Evolutionary conservation across 2,329 filamentous ascomycete genomes (phyloP), one percentile per base, ranked within the genome.

Genomic region (Trichocomaceae sp.): DNA sequence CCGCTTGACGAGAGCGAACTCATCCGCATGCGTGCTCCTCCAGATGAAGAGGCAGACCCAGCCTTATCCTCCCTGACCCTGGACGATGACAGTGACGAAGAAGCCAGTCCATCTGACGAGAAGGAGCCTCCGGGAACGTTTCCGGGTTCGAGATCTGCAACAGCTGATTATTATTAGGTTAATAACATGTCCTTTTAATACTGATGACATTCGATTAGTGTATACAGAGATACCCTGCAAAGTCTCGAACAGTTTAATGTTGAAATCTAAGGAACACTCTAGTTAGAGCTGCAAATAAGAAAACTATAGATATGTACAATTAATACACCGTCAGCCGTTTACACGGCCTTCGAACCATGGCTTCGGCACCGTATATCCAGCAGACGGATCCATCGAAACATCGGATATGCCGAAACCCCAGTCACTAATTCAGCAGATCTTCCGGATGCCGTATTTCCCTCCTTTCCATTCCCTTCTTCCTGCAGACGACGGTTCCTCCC

Each of bases 1-100:
- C 68, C 72, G 1, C 72, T 96, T 10, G 86, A 87, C 44, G 75
- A 79, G 10, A 80, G 84, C 26, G 75, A 81, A 0, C 73, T 97
- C 10, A 64, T 75, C 9, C 72, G 73, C 12, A 81, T 85, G 79
- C 74, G 82, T 54, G 81, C 78, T 17, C 79, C 80, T 3, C 77
- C 78, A 3, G 77, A 80, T 54, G 75, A 77, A 2, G 71, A 77
- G 2, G 71, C 74, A 3, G 75, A 79, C 17, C 61, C 64, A n/a
- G 44, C 52, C 31, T 51, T 61, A n/a, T 29, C 49, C 12, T 37
- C 35, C 7, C 17, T 57, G 8, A 33, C 50, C 1, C 12, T 54
- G 2, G 52, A 58, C 22, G 45, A 55, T 26, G 56, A 77, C 19
- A 76, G 74, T 15, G 76, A 75, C 5, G 70, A 69, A 0, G 66